Percentiles rank a stretch among this genome's conserved stretches.
phyloP scores from a whole-genome alignment of 2,329 filamentous ascomycete species.

The Gnomoniopsis sp. region DNA sequence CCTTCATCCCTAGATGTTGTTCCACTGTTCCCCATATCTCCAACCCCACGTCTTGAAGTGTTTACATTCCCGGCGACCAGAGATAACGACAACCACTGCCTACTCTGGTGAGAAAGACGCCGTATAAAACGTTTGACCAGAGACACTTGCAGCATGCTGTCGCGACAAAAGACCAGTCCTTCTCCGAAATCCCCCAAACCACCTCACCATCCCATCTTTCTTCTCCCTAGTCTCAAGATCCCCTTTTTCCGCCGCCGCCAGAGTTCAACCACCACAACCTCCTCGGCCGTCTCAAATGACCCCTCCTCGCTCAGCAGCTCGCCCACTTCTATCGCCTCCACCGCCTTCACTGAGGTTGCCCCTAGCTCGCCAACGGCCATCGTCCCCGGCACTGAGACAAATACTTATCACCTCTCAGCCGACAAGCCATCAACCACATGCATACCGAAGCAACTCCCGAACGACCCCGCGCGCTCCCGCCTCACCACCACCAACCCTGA shows the following conservation, averaged over 20 bases:
- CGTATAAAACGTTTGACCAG: not conserved
- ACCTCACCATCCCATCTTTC: conserved; percentile 44
- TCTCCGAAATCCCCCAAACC: not conserved
- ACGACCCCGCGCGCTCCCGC: conserved; percentile 21
- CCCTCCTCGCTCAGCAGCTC: conserved; percentile 22
- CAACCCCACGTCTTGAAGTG: not conserved
- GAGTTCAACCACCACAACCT: conserved; percentile 26
- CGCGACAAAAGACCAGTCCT: not conserved
- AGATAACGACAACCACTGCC: not conserved
- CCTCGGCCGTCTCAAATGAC: conserved; percentile 22
- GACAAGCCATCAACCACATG: conserved; percentile 23
- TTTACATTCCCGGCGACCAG: not conserved
- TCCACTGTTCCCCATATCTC: not conserved
- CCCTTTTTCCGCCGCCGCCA: conserved; percentile 42
- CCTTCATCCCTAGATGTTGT: not conserved
- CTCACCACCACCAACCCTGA: conserved; percentile 46
- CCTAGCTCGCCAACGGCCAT: conserved; percentile 26
- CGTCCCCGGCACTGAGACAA: conserved; percentile 18
- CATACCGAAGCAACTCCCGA: conserved; percentile 11
- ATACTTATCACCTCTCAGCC: conserved; percentile 18
- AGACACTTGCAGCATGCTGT: not conserved
- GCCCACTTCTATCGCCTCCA: conserved; percentile 20
- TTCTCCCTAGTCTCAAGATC: conserved; percentile 49
- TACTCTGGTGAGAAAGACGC: not conserved
- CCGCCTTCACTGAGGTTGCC: conserved; percentile 18